Evolutionary conservation across 345 rosid genomes (phyloP).

Genomic region (Brassica juncea): DNA sequence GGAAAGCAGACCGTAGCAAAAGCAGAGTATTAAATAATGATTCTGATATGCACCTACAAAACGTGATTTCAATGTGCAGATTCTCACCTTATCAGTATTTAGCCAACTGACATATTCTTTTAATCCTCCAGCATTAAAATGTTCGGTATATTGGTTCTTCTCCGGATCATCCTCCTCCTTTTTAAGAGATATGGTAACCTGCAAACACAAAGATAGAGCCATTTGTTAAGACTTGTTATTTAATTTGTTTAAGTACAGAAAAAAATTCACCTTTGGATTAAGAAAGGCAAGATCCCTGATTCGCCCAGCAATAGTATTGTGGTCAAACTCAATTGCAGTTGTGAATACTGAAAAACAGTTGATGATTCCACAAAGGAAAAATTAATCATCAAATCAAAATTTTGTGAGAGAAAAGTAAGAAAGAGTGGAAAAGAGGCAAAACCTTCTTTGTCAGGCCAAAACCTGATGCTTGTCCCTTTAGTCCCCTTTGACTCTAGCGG

Average conservation of each 20-base stretch:
- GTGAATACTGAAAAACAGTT: constrained; percentile 67
- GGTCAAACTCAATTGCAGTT: constrained; percentile 80
- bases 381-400: constrained; percentile 21
- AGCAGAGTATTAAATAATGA: background rate
- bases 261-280: constrained; percentile 71
- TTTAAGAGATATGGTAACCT: constrained; percentile 74
- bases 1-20: too few species aligned
- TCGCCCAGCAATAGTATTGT: constrained; percentile 80
- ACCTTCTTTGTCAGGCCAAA: constrained; percentile 99
- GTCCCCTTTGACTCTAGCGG: constrained; percentile 58
- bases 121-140: constrained; percentile 81
- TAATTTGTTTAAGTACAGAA: constrained; percentile 1
- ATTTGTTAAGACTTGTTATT: background rate
- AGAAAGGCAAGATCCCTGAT: constrained; percentile 95
- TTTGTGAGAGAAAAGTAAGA: constrained; percentile 1
- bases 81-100: constrained; percentile 77
- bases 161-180: constrained; percentile 62
- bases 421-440: constrained; percentile 20
- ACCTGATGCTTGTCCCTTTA: constrained; percentile 75
- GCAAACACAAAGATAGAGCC: constrained; percentile 33
- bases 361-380: constrained; percentile 10
- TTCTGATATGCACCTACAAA: background rate
- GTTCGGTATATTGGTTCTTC: constrained; percentile 62
- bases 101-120: constrained; percentile 92
- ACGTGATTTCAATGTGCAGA: background rate